Evolutionary conservation across 164 flowering plant species (phyloP).

Genomic region (Berberis thunbergii): DNA sequence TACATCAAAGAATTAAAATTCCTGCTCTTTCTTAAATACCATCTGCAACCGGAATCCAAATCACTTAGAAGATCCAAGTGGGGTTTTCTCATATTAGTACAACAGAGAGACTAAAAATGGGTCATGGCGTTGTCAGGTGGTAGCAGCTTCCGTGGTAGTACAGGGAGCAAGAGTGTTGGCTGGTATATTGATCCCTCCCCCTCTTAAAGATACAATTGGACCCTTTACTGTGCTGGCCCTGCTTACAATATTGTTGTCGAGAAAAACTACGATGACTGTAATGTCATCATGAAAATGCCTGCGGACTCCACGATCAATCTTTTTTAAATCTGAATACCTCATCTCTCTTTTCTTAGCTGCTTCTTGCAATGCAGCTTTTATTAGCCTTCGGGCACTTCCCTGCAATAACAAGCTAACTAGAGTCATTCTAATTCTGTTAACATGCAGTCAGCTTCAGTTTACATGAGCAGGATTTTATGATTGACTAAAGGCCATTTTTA

Average conservation of each 20-base stretch:
- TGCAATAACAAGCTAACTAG: constrained; percentile 19
- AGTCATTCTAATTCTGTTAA: background rate
- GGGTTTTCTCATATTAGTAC: background rate
- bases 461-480: no score
- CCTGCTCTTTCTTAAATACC: constrained; percentile 10
- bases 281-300: constrained; percentile 80
- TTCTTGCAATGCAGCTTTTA: constrained; percentile 67
- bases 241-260: constrained; percentile 45
- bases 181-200: constrained; percentile 43
- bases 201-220: constrained; percentile 42
- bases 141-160: constrained; percentile 29
- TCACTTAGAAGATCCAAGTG: constrained; percentile 12
- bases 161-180: constrained; percentile 47
- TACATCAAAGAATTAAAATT: constrained; percentile 37
- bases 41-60: constrained; percentile 7
- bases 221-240: constrained; percentile 33
- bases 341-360: constrained; percentile 87
- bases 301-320: constrained; percentile 74
- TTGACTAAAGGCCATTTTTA: no score
- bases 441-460: background rate
- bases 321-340: constrained; percentile 66
- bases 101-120: constrained; percentile 11
- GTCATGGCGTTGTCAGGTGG: constrained; percentile 17
- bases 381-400: constrained; percentile 74
- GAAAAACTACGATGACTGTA: constrained; percentile 55